Evolutionary conservation across 306 rosid genomes (phyloP).

Genomic region (Cotoneaster glaucophyllus): DNA sequence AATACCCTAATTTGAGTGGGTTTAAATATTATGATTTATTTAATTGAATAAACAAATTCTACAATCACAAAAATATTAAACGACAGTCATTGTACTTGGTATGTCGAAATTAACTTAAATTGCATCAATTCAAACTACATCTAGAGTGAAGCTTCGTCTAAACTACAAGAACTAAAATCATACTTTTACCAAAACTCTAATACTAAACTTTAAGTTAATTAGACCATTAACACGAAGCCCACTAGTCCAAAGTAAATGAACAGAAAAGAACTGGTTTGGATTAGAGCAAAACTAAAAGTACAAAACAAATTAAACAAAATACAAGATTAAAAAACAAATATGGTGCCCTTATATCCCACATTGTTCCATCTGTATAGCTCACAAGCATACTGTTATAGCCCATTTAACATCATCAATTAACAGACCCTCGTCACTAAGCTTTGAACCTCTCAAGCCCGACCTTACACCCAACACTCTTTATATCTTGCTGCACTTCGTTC

Average conservation of each 20-base stretch:
- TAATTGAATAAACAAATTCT: background rate
- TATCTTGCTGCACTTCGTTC: constrained; percentile 49
- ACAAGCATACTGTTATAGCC: background rate
- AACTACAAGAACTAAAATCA: too few relatives aligned
- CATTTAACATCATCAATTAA: background rate
- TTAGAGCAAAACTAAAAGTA: background rate
- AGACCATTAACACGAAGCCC: background rate
- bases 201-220: too few relatives aligned
- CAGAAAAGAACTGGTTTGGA: background rate
- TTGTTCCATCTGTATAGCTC: background rate
- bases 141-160: too few relatives aligned
- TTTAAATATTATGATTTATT: too few relatives aligned
- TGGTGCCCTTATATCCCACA: background rate
- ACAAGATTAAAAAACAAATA: background rate
- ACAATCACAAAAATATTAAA: too few relatives aligned
- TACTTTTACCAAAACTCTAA: too few relatives aligned
- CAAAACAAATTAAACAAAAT: background rate
- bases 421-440: background rate
- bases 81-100: too few relatives aligned
- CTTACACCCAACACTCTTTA: constrained; percentile 44
- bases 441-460: constrained; percentile 64
- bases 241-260: background rate
- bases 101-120: too few relatives aligned
- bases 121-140: too few relatives aligned
- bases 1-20: background rate